A percentile compares a stretch with the other conserved stretches of the same genome.
phyloP scores from a whole-genome alignment of 192 early-diverging fungal species.

The Backusella tuberculispora region DNA sequence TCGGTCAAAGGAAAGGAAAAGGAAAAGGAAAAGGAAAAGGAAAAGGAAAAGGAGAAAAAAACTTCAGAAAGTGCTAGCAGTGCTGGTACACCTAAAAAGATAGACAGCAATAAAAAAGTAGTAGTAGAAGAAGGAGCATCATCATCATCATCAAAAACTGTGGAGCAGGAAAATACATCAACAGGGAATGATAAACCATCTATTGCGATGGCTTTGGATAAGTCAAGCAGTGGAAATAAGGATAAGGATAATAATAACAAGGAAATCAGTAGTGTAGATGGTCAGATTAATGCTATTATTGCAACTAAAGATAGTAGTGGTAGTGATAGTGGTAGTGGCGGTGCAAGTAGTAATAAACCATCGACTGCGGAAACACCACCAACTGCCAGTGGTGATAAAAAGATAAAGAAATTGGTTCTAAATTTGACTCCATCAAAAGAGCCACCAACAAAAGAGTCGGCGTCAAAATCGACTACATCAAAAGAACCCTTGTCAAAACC shows the following conservation, averaged over 20 bases:
- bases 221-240: too few relatives aligned
- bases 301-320: too few relatives aligned
- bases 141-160: too few relatives aligned
- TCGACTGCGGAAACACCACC: neutral
- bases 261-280: neutral
- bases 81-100: neutral
- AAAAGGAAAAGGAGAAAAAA: neutral
- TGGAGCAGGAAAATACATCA: too few relatives aligned
- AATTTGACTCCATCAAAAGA: neutral
- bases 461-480: too few relatives aligned
- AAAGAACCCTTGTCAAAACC: too few relatives aligned
- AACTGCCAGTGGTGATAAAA: neutral
- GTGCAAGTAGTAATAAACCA: neutral
- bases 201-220: too few relatives aligned
- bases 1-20: neutral
- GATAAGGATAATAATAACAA: too few relatives aligned
- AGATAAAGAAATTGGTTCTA: neutral
- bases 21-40: neutral
- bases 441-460: neutral
- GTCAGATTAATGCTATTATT: neutral
- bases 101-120: neutral
- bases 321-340: neutral
- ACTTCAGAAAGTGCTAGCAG: neutral
- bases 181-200: too few relatives aligned
- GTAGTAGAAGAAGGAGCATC: neutral